Evolutionary conservation across 192 early-diverging fungal species (phyloP), one percentile per base, ranked within the genome.

Genomic region (Hyaloraphidium curvatum): DNA sequence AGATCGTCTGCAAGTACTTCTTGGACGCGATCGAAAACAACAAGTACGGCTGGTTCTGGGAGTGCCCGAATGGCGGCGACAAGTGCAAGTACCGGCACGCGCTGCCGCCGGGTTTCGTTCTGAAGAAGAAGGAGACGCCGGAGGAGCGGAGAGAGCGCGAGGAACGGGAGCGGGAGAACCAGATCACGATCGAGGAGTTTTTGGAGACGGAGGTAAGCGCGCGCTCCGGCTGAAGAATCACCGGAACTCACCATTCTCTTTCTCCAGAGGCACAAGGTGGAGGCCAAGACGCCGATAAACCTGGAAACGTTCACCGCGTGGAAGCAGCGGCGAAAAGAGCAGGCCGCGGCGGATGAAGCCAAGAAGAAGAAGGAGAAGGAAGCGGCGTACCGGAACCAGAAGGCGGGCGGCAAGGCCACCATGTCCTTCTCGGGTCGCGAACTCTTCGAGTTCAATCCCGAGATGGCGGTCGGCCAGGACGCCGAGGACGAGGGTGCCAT

Each of bases 1-100:
- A 83, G 50, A 98, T 98, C 71, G 95, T 98, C 14, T 98, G 95
- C 78, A 98, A 94, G 74, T 80, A 68, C 62, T 98, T 98, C 62
- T 75, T 98, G 70, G 91, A 96, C 57, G 91, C 91, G 11, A 91
- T 98, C 54, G 91, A 96, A 60, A 75, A 67, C 51, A 69, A 77
- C 59, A 94, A 93, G 72, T 98, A 96, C 68, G 91, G 91, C 50
- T 94, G 91, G 94, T 97, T 97, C 77, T 97, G 94, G 94, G 89
- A 91, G 53, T 97, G 94, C 63, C 95, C 95, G 30, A 92, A 91
- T 59, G 91, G 91, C 56, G 84, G 86, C 66, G 68, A 73, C 53
- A 76, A 76, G 57, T 98, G 95, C 74, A 94, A 89, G 71, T 98
- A 98, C 63, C 72, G 80, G 52, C 95, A 98, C 62, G 89, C 90